Base-by-base conservation (phyloP, 1,284 basidiomycete genomes). In the Peniophora sp. region DNA sequence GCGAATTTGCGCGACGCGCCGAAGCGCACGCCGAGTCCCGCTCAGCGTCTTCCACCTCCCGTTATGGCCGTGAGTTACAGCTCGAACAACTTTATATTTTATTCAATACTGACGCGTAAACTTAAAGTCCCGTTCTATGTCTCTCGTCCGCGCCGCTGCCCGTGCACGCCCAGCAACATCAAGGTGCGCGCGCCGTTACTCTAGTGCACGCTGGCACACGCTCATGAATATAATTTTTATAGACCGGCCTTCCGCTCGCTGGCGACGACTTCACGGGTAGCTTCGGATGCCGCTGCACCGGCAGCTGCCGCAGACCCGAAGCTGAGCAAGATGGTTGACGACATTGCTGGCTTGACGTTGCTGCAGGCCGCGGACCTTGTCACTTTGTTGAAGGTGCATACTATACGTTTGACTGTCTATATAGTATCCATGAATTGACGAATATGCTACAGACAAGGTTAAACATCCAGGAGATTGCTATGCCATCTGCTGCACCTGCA, bases 311-410 rank as follows among this genome's bases (percentile, higher is more conserved):
- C 69, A n/a, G 81, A 90, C 63, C 81, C 92, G 22, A 86, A 82
- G 65, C 81, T 99, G 58, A 74, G 72, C 51, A 80, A 80, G 52
- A 88, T 99, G 60, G 97, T 99, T 23, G 92, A 99, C 67, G 86
- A 92, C 68, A 98, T 99, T 59, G 92, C 95, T 23, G 74, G 79
- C 35, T 69, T 99, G 57, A 95, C 93, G 19, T 77, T 99, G 48
- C 75, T 99, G 53, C 96, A 99, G 69, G 97, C 97, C 5, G 88
- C 97, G n/a, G 95, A 99, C 73, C 80, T 99, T 52, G 95, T 99
- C 38, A 72, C 89, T 8, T 73, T 87, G 43, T 78, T 99, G 62
- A 99, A 99, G 82, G 95, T 90, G 69, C 65, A 69, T 52, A 41
- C 19, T 6, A n/a, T n/a, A n/a, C n/a, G n/a, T n/a, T n/a, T n/a